A percentile compares a stretch with the other conserved stretches of the same genome.
These are phyloP conservation scores for Piromyces sp. DNA, from an alignment of 192 early-diverging fungal genomes.

Conservation along the genomic window DNA sequence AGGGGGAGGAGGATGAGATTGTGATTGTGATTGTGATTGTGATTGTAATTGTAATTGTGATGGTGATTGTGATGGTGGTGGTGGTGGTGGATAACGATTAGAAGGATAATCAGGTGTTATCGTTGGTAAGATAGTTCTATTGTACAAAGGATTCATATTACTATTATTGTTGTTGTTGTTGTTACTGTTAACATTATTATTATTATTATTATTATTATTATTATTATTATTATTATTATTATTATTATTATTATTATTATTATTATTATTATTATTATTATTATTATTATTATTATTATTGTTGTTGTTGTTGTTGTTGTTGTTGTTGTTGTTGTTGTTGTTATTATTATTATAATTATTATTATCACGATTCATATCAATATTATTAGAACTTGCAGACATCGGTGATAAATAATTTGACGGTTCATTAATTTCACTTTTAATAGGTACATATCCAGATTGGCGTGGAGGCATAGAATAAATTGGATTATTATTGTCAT, in stretches of 20 bases:
- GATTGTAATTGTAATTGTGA: neutral
- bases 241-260: no score
- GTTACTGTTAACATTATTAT: neutral
- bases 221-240: no score
- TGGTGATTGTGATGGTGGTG: neutral
- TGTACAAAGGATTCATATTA: neutral
- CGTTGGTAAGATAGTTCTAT: neutral
- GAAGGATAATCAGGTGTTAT: neutral
- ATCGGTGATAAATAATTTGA: neutral
- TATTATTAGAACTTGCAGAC: neutral
- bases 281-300: no score
- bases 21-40: neutral
- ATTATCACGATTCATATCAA: neutral
- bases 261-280: no score
- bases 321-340: neutral
- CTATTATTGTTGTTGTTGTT: neutral
- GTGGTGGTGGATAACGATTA: no score
- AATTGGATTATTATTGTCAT: neutral
- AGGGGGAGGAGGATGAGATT: neutral
- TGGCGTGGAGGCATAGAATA: neutral
- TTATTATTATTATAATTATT: no score
- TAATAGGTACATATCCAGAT: neutral
- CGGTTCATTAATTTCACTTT: neutral
- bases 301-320: no score
- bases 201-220: no score